Percentiles rank a stretch among this genome's conserved stretches.
These are phyloP conservation scores for Hypoxylon sp. DNA, from an alignment of 2,329 filamentous ascomycete genomes.

Conservation along the genomic window DNA sequence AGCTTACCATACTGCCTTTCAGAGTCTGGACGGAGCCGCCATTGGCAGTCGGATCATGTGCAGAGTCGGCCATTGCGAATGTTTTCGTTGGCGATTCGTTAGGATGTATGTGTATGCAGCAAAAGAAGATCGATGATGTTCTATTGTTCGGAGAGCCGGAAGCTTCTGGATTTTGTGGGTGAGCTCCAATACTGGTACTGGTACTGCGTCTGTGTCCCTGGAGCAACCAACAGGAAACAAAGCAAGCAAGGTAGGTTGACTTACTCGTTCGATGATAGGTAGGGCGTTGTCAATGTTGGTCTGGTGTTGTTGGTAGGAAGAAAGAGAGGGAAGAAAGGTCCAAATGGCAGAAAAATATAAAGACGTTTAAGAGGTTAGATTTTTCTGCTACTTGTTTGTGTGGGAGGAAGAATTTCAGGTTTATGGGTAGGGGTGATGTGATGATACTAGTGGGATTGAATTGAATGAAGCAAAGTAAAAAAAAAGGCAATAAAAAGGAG, in stretches of 20 bases:
- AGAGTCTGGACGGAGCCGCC: conserved; percentile 57
- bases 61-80: conserved; percentile 54
- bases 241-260: neutral
- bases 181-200: conserved; percentile 34
- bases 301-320: neutral
- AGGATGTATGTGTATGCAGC: conserved; percentile 35
- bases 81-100: conserved; percentile 33
- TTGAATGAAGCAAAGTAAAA: conserved; percentile 27
- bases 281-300: neutral
- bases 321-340: neutral
- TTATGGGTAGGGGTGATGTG: conserved; percentile 27
- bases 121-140: conserved; percentile 8
- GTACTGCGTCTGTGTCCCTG: too few species aligned
- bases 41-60: conserved; percentile 53
- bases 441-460: conserved; percentile 34
- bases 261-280: conserved; percentile 19
- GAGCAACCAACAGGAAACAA: neutral
- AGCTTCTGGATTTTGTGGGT: conserved; percentile 30
- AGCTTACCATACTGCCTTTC: conserved; percentile 64
- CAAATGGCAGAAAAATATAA: conserved; percentile 16
- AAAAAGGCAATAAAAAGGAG: conserved; percentile 23
- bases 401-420: conserved; percentile 32
- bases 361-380: conserved; percentile 3
- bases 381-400: conserved; percentile 31
- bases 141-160: conserved; percentile 31